Base-by-base conservation (phyloP, 345 rosid species). In the Populus tremula region DNA sequence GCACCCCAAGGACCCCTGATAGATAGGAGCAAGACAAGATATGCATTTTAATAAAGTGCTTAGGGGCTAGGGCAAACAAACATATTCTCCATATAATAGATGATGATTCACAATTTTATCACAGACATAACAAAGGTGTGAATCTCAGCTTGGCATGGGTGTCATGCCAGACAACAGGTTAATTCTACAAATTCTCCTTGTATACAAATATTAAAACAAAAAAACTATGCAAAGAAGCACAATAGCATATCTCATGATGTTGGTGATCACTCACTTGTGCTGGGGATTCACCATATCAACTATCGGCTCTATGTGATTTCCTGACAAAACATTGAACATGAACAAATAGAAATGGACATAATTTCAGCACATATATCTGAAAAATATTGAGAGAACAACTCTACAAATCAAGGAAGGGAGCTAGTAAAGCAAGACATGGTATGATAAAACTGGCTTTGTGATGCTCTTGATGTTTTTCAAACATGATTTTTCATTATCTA, bases 1-100 rank as follows among this genome's bases (percentile, higher is more conserved):
- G 99, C 88, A 71, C 89, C 93, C 99, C 99, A 95, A 69, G 99
- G 99, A 86, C 99, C 99, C 84, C 99, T 95, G 78, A 17, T 65
- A 73, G 54, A 71, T 27, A 56, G 62, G 25, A 77, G 29, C 25
- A 63, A 66, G 16, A 39, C 35, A 73, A 64, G 36, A 56, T 47
- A 83, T 21, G 31, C 4, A 50, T 16, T 33, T 6, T 76, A 64
- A 79, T 49, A 70, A 76, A 69, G 71, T 79, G 39, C 67, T 71
- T 74, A 62, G 25, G 39, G 31, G 20, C 36, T 21, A 77, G 29
- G 62, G 59, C 35, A 47, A 36, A 9, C 41, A 39, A 39, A 14
- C 17, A 47, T 14, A 47, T 13, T 47, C 50, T 3, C 16, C 50
- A 47, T 14, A 47, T 14, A 47, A 47, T 13, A 47, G 50, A 47